Percentiles rank a stretch among this genome's conserved stretches.
Conservation (phyloP, 768 basidiomycete genomes). For the Suillus cothurnatus region DNA sequence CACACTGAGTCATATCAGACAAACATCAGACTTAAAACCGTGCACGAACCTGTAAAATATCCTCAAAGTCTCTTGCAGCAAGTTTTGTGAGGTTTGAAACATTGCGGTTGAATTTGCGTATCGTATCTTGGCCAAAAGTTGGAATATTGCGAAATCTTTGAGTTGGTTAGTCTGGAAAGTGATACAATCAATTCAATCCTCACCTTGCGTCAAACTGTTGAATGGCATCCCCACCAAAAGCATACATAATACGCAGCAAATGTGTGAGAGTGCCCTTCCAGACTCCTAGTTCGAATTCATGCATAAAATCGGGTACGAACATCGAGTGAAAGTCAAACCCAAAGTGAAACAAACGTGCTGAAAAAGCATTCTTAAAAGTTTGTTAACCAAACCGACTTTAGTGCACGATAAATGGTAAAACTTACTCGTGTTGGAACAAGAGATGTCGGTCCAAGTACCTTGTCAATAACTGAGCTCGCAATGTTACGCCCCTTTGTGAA, state of each 20-base stretch:
- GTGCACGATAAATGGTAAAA: background rate
- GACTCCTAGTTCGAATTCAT: conserved; percentile 40
- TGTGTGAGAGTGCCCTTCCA: conserved; percentile 39
- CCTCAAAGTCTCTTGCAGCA: conserved; percentile 15
- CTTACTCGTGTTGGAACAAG: background rate
- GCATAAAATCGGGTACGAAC: conserved; percentile 38
- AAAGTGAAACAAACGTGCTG: conserved; percentile 14
- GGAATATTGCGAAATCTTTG: conserved; percentile 17
- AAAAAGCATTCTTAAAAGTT: conserved; percentile 29
- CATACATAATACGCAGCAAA: conserved; percentile 34
- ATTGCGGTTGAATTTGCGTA: conserved; percentile 9
- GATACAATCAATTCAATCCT: background rate
- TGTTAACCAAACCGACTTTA: conserved; percentile 14
- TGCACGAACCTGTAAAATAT: conserved; percentile 12
- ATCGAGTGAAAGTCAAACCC: conserved; percentile 27
- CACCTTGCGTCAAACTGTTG: background rate
- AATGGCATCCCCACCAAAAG: conserved; percentile 5
- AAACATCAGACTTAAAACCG: background rate
- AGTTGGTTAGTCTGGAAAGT: background rate
- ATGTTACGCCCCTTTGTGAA: conserved; percentile 9
- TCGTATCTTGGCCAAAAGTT: conserved; percentile 14
- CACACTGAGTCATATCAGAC: conserved; percentile 24
- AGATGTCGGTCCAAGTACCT: conserved; percentile 3
- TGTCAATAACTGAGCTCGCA: background rate
- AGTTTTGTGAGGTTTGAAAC: conserved; percentile 19